Percentiles rank a stretch among this genome's conserved stretches.
These are phyloP conservation scores for Cyclanthera cordifolia DNA, from an alignment of 306 rosid genomes.

Conservation along the genomic window DNA sequence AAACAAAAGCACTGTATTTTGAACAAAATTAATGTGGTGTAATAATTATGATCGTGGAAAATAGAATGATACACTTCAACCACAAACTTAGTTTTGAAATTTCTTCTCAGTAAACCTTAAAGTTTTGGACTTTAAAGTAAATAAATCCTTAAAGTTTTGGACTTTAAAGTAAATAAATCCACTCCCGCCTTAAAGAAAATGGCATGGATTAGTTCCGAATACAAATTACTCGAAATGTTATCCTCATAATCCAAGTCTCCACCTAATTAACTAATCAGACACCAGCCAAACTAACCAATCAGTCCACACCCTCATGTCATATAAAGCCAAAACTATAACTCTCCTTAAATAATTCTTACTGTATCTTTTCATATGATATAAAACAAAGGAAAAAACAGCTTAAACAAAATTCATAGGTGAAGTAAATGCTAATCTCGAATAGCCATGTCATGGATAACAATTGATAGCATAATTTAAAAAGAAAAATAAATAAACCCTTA, in stretches of 20 bases:
- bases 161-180: neutral
- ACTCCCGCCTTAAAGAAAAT: neutral
- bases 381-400: neutral
- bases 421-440: neutral
- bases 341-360: neutral
- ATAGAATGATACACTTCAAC: neutral
- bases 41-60: neutral
- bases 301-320: neutral
- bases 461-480: neutral
- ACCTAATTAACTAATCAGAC: neutral
- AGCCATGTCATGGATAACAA: neutral
- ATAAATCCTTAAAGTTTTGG: no score
- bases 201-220: neutral
- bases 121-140: neutral
- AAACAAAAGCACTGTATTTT: neutral
- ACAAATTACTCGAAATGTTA: neutral
- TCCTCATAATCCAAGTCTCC: neutral
- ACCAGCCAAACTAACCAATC: neutral
- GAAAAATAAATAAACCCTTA: constrained; percentile 16
- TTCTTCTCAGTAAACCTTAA: neutral
- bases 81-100: no score
- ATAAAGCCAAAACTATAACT: neutral
- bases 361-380: neutral
- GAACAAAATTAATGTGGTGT: neutral
- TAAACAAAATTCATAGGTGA: neutral